Evolutionary conservation across 306 rosid species (phyloP).

Genomic region (Calophaca sinica): DNA sequence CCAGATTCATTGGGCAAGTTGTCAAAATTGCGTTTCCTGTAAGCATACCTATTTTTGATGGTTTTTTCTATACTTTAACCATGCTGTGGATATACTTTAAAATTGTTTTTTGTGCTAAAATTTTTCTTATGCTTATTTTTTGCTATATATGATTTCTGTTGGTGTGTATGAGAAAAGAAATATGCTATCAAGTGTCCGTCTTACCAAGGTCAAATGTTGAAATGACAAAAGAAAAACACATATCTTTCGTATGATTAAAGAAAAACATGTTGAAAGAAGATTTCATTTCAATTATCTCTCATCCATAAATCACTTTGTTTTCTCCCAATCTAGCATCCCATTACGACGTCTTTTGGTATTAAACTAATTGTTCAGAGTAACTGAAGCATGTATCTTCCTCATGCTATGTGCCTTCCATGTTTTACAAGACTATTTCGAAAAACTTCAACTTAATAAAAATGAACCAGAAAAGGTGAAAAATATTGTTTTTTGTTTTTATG

Average conservation of each 20-base stretch:
- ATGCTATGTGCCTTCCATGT: not conserved
- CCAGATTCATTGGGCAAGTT: constrained; percentile 94
- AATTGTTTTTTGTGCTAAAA: not conserved
- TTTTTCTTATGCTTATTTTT: constrained; percentile 16
- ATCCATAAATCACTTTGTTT: not conserved
- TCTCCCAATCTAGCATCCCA: not conserved
- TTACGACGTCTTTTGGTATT: not conserved
- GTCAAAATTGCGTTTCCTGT: constrained; percentile 96
- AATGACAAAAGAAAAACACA: not conserved
- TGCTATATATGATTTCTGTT: constrained; percentile 19
- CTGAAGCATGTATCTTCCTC: not conserved
- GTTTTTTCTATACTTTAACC: not conserved
- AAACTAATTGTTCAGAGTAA: not conserved
- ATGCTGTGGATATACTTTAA: not conserved
- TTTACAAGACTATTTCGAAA: not conserved
- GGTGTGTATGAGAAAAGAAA: constrained; percentile 11
- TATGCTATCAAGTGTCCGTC: not conserved
- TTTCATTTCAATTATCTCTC: not conserved
- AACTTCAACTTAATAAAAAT: not conserved
- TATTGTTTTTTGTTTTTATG: not conserved
- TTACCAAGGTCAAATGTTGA: constrained; percentile 6
- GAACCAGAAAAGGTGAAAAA: not conserved
- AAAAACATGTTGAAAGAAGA: not conserved
- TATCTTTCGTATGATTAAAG: no score
- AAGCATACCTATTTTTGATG: constrained; percentile 54